A percentile compares a stretch with the other conserved stretches of the same genome.
Evolutionary conservation across 768 basidiomycete species (phyloP).

Genomic region (Kwoniella pini): DNA sequence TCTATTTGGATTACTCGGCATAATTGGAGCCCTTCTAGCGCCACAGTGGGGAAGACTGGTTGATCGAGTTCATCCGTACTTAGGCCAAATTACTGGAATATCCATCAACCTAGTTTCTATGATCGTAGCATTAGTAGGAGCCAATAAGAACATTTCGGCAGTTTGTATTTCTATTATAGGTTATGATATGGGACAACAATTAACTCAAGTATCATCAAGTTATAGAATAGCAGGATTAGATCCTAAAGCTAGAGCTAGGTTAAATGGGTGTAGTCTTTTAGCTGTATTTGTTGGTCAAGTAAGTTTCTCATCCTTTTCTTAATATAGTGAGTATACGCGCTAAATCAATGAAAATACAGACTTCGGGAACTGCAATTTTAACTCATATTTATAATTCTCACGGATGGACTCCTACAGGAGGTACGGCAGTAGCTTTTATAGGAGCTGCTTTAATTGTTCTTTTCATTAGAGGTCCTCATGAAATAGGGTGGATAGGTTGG

Average conservation of each 20-base stretch:
- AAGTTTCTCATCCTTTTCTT: constrained; percentile 10
- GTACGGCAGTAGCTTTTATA: constrained; percentile 64
- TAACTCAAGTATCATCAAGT: constrained; percentile 68
- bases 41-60: constrained; percentile 70
- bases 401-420: constrained; percentile 71
- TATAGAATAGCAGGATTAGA: constrained; percentile 60
- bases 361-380: constrained; percentile 75
- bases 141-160: constrained; percentile 68
- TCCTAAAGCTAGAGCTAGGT: constrained; percentile 63
- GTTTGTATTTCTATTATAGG: constrained; percentile 71
- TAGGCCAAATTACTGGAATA: constrained; percentile 66
- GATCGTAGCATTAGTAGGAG: constrained; percentile 67
- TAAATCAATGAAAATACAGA: constrained; percentile 39
- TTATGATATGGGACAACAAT: constrained; percentile 70
- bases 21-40: constrained; percentile 63
- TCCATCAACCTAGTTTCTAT: constrained; percentile 39
- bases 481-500: constrained; percentile 57
- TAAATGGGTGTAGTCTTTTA: constrained; percentile 76
- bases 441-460: constrained; percentile 64
- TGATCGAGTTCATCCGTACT: constrained; percentile 75
- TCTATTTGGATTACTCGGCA: constrained; percentile 71
- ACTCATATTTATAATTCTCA: constrained; percentile 67
- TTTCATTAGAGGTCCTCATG: constrained; percentile 69
- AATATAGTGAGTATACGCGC: not conserved
- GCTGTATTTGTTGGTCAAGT: constrained; percentile 73